Percentiles rank a stretch among this genome's conserved stretches.
Conservation (phyloP, 2,329 filamentous ascomycete species). For the Hymenoscyphus fructigenus region DNA sequence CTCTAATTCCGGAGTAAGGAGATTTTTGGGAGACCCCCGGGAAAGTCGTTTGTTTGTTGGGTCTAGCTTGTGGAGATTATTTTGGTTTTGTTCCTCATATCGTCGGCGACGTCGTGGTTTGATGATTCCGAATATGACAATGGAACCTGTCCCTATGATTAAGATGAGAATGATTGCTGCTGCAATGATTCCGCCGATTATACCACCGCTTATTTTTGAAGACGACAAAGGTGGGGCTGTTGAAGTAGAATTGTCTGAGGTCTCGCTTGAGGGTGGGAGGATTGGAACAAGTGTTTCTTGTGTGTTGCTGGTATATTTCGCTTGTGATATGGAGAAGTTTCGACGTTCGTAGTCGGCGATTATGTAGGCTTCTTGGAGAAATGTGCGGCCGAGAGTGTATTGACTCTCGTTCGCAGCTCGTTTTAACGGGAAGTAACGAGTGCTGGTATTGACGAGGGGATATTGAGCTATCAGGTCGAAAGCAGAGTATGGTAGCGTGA, state of each 20-base stretch:
- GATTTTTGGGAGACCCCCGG: neutral
- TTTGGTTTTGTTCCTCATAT: neutral
- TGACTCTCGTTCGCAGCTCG: constrained; percentile 36
- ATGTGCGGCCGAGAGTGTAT: constrained; percentile 40
- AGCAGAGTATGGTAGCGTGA: constrained; percentile 1
- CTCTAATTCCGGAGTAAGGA: neutral
- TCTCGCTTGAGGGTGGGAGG: neutral
- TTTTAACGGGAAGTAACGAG: constrained; percentile 44
- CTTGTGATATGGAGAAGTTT: constrained; percentile 7
- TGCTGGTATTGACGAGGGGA: constrained; percentile 41
- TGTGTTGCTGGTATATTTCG: neutral
- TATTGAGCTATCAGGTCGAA: constrained; percentile 20
- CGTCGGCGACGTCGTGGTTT: neutral
- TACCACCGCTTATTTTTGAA: neutral
- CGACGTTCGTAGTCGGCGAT: constrained; percentile 10
- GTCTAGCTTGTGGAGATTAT: neutral
- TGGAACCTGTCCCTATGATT: no score
- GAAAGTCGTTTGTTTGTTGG: neutral
- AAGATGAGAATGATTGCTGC: no score
- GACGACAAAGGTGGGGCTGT: neutral
- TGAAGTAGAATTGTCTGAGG: neutral
- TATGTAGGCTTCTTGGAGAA: constrained; percentile 41
- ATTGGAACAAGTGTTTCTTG: constrained; percentile 4
- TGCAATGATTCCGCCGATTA: neutral
- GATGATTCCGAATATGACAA: neutral